These are phyloP conservation scores for Serpula lacrymans DNA, from an alignment of 768 basidiomycete genomes.

Conservation along the genomic window DNA sequence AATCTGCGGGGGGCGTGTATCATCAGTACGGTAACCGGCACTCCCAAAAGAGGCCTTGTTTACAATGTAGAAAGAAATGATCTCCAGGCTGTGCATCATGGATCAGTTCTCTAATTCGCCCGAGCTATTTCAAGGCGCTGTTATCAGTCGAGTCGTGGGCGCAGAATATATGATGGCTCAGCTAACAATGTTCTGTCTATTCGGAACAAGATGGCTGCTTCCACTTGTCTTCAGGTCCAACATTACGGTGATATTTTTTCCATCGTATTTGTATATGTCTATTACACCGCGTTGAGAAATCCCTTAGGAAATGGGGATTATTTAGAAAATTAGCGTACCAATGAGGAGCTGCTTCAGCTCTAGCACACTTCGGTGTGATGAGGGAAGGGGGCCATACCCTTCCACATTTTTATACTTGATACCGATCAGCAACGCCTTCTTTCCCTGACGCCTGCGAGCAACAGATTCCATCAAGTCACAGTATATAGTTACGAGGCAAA, in stretches of 20 bases:
- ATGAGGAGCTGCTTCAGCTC: not conserved
- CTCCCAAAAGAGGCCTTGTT: constrained; percentile 7
- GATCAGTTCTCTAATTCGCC: constrained; percentile 42
- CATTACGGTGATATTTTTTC: constrained; percentile 40
- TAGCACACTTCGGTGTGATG: not conserved
- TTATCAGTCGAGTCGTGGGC: not conserved
- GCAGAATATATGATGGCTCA: not conserved
- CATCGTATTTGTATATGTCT: constrained; percentile 38
- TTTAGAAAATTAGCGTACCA: not conserved
- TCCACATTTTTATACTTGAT: constrained; percentile 26
- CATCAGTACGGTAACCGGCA: not conserved
- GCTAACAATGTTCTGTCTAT: constrained; percentile 43
- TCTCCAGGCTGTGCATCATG: constrained; percentile 43
- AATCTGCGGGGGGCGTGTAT: constrained; percentile 27
- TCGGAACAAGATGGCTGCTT: constrained; percentile 33
- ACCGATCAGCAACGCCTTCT: constrained; percentile 36
- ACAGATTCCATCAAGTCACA: not conserved
- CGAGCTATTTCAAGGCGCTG: constrained; percentile 27
- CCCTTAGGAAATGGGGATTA: too few species aligned
- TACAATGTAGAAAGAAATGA: constrained; percentile 57
- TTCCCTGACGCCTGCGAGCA: too few species aligned
- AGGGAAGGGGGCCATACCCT: not conserved
- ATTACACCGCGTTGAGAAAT: not conserved
- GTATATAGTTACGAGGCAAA: not conserved
- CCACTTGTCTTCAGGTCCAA: constrained; percentile 35